Evolutionary conservation across 2,329 filamentous ascomycete species (phyloP).

Genomic region (Colletotrichum tropicicola): DNA sequence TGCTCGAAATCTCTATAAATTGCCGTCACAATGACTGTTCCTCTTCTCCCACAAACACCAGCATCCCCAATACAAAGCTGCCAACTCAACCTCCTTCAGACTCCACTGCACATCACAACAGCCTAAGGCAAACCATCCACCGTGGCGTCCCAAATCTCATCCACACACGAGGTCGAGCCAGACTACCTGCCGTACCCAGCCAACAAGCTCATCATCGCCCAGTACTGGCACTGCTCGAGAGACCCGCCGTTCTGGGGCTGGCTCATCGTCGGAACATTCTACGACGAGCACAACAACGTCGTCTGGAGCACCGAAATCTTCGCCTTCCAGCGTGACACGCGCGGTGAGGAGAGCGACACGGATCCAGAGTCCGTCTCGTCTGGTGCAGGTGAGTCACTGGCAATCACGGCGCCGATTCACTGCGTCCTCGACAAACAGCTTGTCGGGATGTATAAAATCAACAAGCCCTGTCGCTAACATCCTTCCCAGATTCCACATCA

Average conservation of each 20-base stretch:
- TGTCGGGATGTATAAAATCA: not conserved
- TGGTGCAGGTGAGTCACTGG: slow-evolving; percentile 29
- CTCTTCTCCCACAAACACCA: not conserved
- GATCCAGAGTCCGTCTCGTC: not conserved
- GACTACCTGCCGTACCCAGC: slow-evolving; percentile 53
- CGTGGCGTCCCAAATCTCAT: no score
- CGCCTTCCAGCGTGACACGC: slow-evolving; percentile 5
- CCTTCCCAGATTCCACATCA: not conserved
- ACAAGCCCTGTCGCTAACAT: not conserved
- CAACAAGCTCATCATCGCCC: slow-evolving; percentile 54
- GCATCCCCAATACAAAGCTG: not conserved
- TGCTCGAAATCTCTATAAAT: no score
- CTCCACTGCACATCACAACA: no score
- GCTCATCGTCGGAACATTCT: slow-evolving; percentile 57
- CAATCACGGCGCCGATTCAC: not conserved
- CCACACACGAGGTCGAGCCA: slow-evolving; percentile 1
- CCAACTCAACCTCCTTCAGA: no score
- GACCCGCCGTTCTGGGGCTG: slow-evolving; percentile 52
- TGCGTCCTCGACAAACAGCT: not conserved
- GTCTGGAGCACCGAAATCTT: slow-evolving; percentile 59
- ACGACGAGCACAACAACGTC: slow-evolving; percentile 48
- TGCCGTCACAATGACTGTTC: no score
- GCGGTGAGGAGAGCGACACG: not conserved
- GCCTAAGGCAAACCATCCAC: no score
- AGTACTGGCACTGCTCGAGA: slow-evolving; percentile 45